Percentiles rank a stretch among this genome's conserved stretches.
Evolutionary conservation across 1,284 basidiomycete genomes (phyloP).

Genomic region (Ceratobasidium sp.): DNA sequence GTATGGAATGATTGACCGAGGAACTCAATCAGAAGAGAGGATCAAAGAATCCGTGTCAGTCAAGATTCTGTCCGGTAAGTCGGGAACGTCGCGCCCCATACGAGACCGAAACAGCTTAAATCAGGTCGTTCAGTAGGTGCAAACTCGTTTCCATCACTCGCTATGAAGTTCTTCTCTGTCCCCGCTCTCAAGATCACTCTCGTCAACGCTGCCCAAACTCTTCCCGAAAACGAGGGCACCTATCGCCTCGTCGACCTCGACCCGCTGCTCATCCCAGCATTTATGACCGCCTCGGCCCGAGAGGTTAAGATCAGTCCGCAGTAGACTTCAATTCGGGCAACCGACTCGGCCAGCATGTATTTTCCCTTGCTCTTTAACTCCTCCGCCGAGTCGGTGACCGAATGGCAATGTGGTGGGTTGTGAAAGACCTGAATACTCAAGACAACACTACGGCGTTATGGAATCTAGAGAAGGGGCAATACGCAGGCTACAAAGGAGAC

Average conservation of each 20-base stretch:
- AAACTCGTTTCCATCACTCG: no score
- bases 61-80: no score
- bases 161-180: no score
- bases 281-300: neutral
- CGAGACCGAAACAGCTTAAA: no score
- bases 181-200: no score
- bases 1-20: no score
- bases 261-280: neutral
- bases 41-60: no score
- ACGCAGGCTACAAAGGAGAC: neutral
- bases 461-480: neutral
- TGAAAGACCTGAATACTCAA: neutral
- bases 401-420: neutral
- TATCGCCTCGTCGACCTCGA: neutral
- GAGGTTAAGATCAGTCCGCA: neutral
- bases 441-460: slow-evolving; percentile 13
- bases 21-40: no score
- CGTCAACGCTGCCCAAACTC: neutral
- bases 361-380: neutral
- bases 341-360: neutral
- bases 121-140: no score
- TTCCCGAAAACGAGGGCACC: neutral
- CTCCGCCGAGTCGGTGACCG: neutral
- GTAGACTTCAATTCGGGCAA: neutral
- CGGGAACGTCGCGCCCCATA: no score